Conservation (phyloP, 2,329 filamentous ascomycete species). For the Beauveria rudraprayagi region DNA sequence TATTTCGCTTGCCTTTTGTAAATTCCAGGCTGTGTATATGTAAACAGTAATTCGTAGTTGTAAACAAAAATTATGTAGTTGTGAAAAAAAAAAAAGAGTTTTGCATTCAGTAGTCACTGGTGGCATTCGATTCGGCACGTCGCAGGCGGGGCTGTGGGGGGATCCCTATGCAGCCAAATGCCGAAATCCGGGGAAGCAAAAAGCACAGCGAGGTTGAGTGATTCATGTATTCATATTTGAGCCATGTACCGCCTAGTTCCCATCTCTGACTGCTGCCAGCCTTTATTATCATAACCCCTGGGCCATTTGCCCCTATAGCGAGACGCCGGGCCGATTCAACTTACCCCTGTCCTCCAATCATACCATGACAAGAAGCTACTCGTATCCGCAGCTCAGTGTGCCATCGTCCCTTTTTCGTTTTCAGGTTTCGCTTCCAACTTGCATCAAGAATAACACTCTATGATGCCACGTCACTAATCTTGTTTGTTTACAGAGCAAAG, state of each 20-base stretch:
- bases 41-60: neutral
- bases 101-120: neutral
- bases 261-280: neutral
- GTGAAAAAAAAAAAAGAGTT: too few relatives aligned
- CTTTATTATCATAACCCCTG: neutral
- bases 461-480: too few relatives aligned
- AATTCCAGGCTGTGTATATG: neutral
- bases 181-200: neutral
- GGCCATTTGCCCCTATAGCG: neutral
- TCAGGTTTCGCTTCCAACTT: neutral
- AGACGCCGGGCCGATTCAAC: neutral
- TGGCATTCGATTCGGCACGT: neutral
- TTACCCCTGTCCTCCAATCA: neutral
- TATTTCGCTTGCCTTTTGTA: neutral
- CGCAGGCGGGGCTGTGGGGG: neutral
- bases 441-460: neutral
- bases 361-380: neutral
- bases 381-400: neutral
- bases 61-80: too few relatives aligned
- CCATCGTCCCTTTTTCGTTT: neutral
- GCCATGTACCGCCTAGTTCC: neutral
- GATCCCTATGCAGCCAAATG: neutral
- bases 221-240: neutral
- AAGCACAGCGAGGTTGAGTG: neutral
- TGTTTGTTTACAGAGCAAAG: slow-evolving; percentile 4